These are phyloP conservation scores for Ramaria rubella DNA, from an alignment of 768 basidiomycete species.

Conservation along the genomic window DNA sequence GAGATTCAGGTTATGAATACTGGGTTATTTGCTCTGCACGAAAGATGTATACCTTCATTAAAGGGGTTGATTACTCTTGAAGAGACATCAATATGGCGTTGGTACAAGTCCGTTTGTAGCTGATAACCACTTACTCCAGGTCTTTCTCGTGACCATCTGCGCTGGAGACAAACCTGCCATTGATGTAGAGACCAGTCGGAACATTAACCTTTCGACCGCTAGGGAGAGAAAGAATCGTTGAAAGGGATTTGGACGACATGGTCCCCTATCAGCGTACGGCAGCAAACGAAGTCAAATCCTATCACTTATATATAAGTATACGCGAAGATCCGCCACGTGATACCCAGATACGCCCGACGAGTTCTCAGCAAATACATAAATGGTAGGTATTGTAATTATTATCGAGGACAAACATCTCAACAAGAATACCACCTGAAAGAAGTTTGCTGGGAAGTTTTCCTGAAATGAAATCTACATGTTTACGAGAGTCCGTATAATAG, in stretches of 20 bases:
- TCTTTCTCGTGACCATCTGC: conserved; percentile 28
- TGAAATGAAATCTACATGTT: too few species aligned
- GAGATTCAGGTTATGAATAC: too few species aligned
- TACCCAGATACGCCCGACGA: too few species aligned
- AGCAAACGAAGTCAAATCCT: background rate
- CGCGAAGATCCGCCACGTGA: too few species aligned
- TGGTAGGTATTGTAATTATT: too few species aligned
- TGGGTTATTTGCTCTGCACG: conserved; percentile 4
- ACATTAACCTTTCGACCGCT: conserved; percentile 49
- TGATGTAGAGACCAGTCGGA: conserved; percentile 84
- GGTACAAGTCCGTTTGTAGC: too few species aligned
- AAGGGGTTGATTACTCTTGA: conserved; percentile 30
- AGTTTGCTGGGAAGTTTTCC: too few species aligned
- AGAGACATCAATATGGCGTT: background rate
- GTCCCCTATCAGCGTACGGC: background rate
- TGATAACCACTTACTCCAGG: conserved; percentile 49
- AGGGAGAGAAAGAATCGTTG: conserved; percentile 6
- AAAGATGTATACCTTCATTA: conserved; percentile 24
- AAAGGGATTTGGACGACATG: conserved; percentile 3
- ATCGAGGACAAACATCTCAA: too few species aligned
- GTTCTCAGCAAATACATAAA: too few species aligned
- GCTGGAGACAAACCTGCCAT: conserved; percentile 73
- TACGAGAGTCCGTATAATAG: too few species aligned
- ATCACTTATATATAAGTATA: background rate
- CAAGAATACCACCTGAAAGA: too few species aligned